Base-by-base conservation (phyloP, 2,329 filamentous ascomycete genomes). In the Ceratocystis destructans region DNA sequence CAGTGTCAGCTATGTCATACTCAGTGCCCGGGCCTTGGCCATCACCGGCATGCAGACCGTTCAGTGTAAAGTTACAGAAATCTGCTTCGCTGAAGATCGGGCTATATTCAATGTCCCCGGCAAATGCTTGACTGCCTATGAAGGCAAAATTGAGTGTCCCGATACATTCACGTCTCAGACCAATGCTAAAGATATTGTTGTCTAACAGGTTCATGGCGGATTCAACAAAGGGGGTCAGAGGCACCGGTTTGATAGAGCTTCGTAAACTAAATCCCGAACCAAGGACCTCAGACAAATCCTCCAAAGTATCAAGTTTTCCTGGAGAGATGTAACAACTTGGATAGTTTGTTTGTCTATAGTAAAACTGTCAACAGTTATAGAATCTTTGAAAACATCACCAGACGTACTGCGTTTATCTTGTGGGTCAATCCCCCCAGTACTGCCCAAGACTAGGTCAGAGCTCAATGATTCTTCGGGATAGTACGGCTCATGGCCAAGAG, bases 61-160 rank as follows among this genome's bases (percentile, higher is more conserved):
- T 77, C 5, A 82, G 83, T 15, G 78, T 65, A 70, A 67, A 71
- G 33, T 7, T 48, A 88, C 88, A 91, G 77, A 86, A 90, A 7
- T 87, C 88, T 41, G 78, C 75, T 10, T 78, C 79, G 20, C 78
- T 79, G 72, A 89, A 82, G 57, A 64, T 17, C 69, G 90, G 79
- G 8, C 80, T 77, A 22, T 85, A 78, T 73, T 85, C 89, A 25
- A 79, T 75, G 71, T 79, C 71, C 44, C 87, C 88, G 1, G 74
- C 78, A 73, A 87, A 88, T 71, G 88, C 84, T 66, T 76, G 76
- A 1, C 71, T 72, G 73, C 92, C 86, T 71, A 92, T 85, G 70
- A 75, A 80, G 68, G 89, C 89, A 71, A 92, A 92, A 72, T 90
- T 85, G 76, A 90, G 92, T 37, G 82, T 80, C 59, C 88, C 88